phyloP scores from a whole-genome alignment of 352 stramenopile genomes.

The Phytophthora meadii region DNA sequence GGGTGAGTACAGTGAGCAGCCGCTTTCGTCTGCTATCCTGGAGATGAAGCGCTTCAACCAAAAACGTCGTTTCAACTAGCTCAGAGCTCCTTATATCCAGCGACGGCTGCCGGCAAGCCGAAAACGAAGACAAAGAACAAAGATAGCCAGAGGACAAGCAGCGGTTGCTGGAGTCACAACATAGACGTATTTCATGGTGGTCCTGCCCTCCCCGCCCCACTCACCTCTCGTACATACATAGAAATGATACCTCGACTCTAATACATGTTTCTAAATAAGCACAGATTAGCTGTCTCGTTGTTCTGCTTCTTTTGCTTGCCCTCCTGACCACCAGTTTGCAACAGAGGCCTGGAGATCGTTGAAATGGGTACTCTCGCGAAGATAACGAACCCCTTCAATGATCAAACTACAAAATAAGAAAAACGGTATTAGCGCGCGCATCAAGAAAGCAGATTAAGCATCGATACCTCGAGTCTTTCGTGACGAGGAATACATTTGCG shows the following conservation, averaged over 20 bases:
- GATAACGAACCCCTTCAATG: conserved; percentile 58
- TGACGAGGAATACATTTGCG: conserved; percentile 53
- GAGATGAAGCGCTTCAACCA: conserved; percentile 93
- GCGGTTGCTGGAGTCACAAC: conserved; percentile 39
- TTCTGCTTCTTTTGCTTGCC: conserved; percentile 7
- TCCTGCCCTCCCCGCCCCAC: conserved; percentile 31
- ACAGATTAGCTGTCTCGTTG: conserved; percentile 8
- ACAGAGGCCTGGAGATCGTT: conserved; percentile 53
- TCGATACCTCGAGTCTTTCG: conserved; percentile 63
- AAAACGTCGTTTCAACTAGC: conserved; percentile 86
- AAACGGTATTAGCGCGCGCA: conserved; percentile 10
- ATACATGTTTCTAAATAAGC: conserved; percentile 45
- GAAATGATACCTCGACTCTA: conserved; percentile 45
- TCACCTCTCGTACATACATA: conserved; percentile 41
- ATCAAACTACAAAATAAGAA: conserved; percentile 43
- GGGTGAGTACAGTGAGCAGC: conserved; percentile 81
- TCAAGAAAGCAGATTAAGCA: neutral
- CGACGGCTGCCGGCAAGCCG: conserved; percentile 25
- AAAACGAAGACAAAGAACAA: conserved; percentile 29
- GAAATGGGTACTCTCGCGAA: conserved; percentile 62
- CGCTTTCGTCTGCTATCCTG: conserved; percentile 81
- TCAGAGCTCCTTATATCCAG: conserved; percentile 31
- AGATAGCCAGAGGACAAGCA: conserved; percentile 29
- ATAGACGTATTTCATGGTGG: conserved; percentile 59
- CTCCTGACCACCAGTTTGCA: conserved; percentile 51